phyloP scores from a whole-genome alignment of 2,329 filamentous ascomycete genomes.

The Hymenoscyphus salicellus region DNA sequence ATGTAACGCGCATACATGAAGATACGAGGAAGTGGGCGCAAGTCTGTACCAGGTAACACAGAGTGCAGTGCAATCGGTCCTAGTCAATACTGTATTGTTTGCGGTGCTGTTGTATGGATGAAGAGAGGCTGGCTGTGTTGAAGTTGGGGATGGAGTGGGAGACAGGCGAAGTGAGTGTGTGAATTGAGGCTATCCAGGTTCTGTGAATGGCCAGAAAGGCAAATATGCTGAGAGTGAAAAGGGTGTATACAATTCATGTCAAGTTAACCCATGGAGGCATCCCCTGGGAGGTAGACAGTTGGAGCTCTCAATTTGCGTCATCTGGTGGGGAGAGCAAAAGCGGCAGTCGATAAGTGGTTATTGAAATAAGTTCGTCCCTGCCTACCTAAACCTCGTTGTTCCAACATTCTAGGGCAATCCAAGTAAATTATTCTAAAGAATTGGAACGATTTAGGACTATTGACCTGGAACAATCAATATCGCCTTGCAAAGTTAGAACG shows the following conservation, averaged over 20 bases:
- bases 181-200: neutral
- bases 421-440: too few species aligned
- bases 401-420: too few species aligned
- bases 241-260: neutral
- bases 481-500: too few species aligned
- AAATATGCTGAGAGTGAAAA: neutral
- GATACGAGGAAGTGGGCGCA: neutral
- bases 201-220: neutral
- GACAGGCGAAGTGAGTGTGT: slow-evolving; percentile 2
- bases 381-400: too few species aligned
- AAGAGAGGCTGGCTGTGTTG: neutral
- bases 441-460: too few species aligned
- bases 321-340: neutral
- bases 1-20: slow-evolving; percentile 2
- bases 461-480: too few species aligned
- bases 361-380: too few species aligned
- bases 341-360: neutral
- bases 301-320: neutral
- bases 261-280: neutral
- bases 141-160: neutral
- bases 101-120: neutral
- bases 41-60: neutral
- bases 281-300: neutral
- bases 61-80: neutral
- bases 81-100: neutral